These are phyloP conservation scores for Phenoliferia sp. DNA, from an alignment of 1,284 basidiomycete genomes.

Conservation along the genomic window DNA sequence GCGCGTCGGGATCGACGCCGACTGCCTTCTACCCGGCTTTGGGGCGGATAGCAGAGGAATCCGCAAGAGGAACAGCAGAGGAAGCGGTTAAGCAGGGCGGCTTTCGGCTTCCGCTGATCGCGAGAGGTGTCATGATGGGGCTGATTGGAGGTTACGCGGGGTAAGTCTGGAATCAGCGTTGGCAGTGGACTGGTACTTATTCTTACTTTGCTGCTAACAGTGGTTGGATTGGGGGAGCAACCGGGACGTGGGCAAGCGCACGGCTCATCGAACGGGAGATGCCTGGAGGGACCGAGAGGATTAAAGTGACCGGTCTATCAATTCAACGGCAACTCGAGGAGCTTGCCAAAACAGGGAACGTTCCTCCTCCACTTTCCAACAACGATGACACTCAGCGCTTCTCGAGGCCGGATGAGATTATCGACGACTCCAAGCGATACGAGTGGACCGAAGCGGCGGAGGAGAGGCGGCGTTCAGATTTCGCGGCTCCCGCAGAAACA, in stretches of 20 bases:
- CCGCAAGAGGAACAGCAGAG: neutral
- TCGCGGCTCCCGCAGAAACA: neutral
- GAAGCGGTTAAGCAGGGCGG: neutral
- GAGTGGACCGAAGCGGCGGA: neutral
- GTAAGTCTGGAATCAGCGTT: too few relatives aligned
- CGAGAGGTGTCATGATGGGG: neutral
- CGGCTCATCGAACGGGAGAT: neutral
- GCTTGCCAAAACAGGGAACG: neutral
- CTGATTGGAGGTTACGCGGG: neutral
- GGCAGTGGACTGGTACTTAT: too few relatives aligned
- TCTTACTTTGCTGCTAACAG: neutral
- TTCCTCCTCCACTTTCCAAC: neutral
- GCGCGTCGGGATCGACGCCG: too few relatives aligned
- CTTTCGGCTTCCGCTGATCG: neutral
- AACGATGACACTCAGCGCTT: neutral
- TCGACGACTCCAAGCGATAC: neutral
- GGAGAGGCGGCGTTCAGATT: neutral
- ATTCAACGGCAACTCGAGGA: neutral
- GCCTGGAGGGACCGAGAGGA: neutral
- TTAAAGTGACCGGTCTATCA: neutral
- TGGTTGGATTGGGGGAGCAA: neutral
- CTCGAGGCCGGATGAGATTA: neutral
- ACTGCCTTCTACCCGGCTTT: neutral
- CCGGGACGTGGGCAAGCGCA: neutral
- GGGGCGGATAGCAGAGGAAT: neutral